phyloP scores from a whole-genome alignment of 441 rosid species.

The Euphorbia corollata region DNA sequence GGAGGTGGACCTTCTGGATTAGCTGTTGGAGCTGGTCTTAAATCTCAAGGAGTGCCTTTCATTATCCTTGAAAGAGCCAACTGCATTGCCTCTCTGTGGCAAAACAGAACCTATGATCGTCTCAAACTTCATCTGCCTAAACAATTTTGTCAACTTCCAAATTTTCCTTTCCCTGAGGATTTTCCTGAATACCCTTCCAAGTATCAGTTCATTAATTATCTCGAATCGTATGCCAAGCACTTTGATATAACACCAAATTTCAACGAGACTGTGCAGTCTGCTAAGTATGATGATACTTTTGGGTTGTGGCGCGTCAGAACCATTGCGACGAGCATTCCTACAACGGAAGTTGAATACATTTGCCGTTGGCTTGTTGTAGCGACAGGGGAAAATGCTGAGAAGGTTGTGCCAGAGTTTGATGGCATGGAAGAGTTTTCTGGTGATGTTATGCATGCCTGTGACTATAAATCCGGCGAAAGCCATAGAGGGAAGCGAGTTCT shows the following conservation, averaged over 20 bases:
- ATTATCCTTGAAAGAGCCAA: slow-evolving; percentile 24
- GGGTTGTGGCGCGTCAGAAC: slow-evolving; percentile 28
- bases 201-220: slow-evolving; percentile 26
- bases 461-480: slow-evolving; percentile 24
- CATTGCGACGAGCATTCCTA: slow-evolving; percentile 11
- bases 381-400: slow-evolving; percentile 30
- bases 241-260: slow-evolving; percentile 26
- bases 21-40: slow-evolving; percentile 27
- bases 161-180: slow-evolving; percentile 23
- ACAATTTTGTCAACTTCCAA: slow-evolving; percentile 30
- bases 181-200: slow-evolving; percentile 27
- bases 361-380: slow-evolving; percentile 32
- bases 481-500: slow-evolving; percentile 20
- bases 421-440: slow-evolving; percentile 24
- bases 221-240: slow-evolving; percentile 22
- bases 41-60: slow-evolving; percentile 23
- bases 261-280: slow-evolving; percentile 23
- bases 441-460: slow-evolving; percentile 18
- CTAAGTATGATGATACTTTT: slow-evolving; percentile 23
- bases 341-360: slow-evolving; percentile 24
- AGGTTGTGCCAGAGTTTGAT: slow-evolving; percentile 23
- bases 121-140: slow-evolving; percentile 30
- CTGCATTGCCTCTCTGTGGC: slow-evolving; percentile 29
- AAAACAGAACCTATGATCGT: slow-evolving; percentile 27
- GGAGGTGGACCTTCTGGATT: slow-evolving; percentile 31